These are phyloP conservation scores for Suillus alpinus DNA, from an alignment of 768 basidiomycete species.

Conservation along the genomic window DNA sequence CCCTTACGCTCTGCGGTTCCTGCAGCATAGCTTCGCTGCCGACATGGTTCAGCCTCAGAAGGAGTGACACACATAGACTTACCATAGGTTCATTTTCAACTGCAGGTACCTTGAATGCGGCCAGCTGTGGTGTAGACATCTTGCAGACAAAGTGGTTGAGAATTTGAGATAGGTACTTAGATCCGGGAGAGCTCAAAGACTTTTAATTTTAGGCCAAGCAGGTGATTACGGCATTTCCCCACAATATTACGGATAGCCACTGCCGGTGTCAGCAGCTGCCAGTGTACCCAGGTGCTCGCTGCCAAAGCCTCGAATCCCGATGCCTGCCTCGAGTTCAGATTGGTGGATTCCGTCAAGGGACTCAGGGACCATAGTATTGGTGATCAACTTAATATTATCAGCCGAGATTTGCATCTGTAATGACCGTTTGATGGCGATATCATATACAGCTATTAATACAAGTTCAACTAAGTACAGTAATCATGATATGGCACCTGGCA, in stretches of 20 bases:
- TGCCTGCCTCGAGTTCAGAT: too few relatives aligned
- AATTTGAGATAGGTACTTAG: conserved; percentile 1
- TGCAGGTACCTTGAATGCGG: conserved; percentile 79
- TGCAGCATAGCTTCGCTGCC: conserved; percentile 71
- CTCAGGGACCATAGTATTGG: too few relatives aligned
- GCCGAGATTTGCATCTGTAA: too few relatives aligned
- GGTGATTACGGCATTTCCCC: not conserved
- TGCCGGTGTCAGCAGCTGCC: not conserved
- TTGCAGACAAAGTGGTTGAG: conserved; percentile 21
- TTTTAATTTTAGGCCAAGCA: not conserved
- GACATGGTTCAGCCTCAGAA: not conserved
- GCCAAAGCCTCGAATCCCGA: too few relatives aligned
- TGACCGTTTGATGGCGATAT: too few relatives aligned
- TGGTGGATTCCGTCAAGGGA: too few relatives aligned
- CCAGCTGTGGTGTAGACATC: conserved; percentile 76
- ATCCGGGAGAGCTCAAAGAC: not conserved
- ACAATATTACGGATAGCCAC: not conserved
- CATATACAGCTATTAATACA: not conserved
- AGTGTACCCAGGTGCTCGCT: too few relatives aligned
- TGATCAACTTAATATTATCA: too few relatives aligned
- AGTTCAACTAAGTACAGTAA: not conserved
- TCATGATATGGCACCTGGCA: not conserved
- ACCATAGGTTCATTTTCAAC: conserved; percentile 96
- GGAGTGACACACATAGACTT: conserved; percentile 14
- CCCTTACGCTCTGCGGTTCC: conserved; percentile 76